These are phyloP conservation scores for Monoraphidium neglectum DNA, from an alignment of 139 green algal species.

Conservation along the genomic window DNA sequence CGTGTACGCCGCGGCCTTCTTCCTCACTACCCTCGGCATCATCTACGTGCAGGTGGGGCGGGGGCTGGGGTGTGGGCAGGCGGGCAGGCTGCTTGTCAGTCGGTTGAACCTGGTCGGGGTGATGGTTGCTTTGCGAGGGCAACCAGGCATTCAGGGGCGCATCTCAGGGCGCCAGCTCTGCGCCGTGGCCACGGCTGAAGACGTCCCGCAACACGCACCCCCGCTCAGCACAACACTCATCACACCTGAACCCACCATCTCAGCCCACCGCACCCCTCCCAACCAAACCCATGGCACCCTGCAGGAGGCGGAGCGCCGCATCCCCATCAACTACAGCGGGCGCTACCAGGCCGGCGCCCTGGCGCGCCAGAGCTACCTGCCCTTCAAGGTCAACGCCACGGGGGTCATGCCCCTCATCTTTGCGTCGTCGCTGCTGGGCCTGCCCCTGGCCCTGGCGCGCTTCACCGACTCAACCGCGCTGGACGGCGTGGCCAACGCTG, in stretches of 20 bases:
- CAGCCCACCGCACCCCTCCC: too few relatives aligned
- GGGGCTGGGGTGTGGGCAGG: conserved; percentile 10
- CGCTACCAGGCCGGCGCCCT: conserved; percentile 76
- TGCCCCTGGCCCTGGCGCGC: conserved; percentile 82
- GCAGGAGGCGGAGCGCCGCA: conserved; percentile 94
- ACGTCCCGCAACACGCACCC: too few relatives aligned
- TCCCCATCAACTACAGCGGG: conserved; percentile 97
- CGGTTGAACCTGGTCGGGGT: too few relatives aligned
- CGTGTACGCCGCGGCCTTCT: conserved; percentile 86
- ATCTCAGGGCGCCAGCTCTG: too few relatives aligned
- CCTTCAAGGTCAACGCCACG: conserved; percentile 92
- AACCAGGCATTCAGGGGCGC: too few relatives aligned
- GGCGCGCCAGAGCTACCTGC: conserved; percentile 88
- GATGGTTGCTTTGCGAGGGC: too few relatives aligned
- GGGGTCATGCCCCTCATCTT: conserved; percentile 99
- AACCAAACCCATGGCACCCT: too few relatives aligned
- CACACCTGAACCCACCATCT: too few relatives aligned
- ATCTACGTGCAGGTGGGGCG: conserved; percentile 99
- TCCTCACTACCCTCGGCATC: conserved; percentile 93
- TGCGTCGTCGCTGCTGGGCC: conserved; percentile 88
- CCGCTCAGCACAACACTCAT: too few relatives aligned
- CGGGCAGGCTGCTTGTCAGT: too few relatives aligned
- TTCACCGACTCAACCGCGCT: conserved; percentile 71
- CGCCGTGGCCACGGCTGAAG: too few relatives aligned
- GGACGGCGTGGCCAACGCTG: conserved; percentile 52